Evolutionary conservation across 129 eudicot genomes (phyloP).

Genomic region (Tagetes patula): DNA sequence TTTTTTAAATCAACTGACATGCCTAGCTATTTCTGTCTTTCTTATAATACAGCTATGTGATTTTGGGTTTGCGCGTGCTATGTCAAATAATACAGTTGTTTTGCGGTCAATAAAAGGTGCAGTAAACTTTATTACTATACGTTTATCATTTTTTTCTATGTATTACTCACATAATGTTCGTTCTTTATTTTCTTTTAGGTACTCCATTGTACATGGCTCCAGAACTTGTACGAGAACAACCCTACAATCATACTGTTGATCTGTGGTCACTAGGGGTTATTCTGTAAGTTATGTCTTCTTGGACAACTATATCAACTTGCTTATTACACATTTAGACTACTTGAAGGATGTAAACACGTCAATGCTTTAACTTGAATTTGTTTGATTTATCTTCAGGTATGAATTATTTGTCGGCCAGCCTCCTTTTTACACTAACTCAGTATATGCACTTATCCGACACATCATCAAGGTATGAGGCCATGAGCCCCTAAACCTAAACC

Average conservation of each 20-base stretch:
- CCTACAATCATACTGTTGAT: constrained; percentile 97
- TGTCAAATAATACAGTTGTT: constrained; percentile 97
- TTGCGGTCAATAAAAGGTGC: constrained; percentile 94
- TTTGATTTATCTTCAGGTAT: constrained; percentile 51
- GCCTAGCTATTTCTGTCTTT: constrained; percentile 14
- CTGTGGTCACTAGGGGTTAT: constrained; percentile 98
- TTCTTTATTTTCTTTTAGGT: constrained; percentile 43
- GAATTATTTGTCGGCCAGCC: constrained; percentile 99
- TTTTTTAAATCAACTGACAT: constrained; percentile 5
- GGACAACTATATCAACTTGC: neutral
- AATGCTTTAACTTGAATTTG: neutral
- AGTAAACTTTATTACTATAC: constrained; percentile 1
- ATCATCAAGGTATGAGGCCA: constrained; percentile 68
- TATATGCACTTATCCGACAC: constrained; percentile 87
- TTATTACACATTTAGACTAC: constrained; percentile 8
- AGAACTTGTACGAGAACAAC: constrained; percentile 96
- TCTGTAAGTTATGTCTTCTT: constrained; percentile 54
- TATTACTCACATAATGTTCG: constrained; percentile 11
- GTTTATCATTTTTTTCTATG: neutral
- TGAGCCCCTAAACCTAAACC: neutral
- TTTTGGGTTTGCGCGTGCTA: constrained; percentile 99
- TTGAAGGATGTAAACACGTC: neutral
- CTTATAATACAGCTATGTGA: constrained; percentile 77
- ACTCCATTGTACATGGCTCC: constrained; percentile 99
- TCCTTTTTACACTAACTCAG: constrained; percentile 98